Evolutionary conservation across 257 asterid species (phyloP).

Genomic region (Verbena officinalis): DNA sequence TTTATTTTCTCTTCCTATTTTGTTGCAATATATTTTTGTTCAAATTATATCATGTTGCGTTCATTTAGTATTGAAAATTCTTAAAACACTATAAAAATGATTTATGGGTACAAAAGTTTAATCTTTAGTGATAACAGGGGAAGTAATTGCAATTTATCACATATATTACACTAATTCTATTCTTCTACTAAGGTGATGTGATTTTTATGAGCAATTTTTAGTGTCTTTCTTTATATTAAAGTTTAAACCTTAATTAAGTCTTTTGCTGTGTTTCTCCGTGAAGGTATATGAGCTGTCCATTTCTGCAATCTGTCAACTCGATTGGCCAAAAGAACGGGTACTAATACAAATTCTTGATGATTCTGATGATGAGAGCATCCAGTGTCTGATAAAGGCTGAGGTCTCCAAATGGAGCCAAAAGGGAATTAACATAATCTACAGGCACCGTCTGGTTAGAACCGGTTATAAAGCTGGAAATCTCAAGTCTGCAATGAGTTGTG

Average conservation of each 20-base stretch:
- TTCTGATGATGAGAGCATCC: conserved; percentile 58
- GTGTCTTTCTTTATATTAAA: neutral
- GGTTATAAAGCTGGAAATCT: conserved; percentile 84
- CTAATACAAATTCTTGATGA: conserved; percentile 73
- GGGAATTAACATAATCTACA: conserved; percentile 62
- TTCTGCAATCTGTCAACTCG: conserved; percentile 66
- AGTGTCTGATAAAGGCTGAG: conserved; percentile 49
- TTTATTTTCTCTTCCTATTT: conserved; percentile 2
- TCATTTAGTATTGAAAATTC: neutral
- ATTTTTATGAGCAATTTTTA: neutral
- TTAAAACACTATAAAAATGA: neutral
- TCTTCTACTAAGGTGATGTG: neutral
- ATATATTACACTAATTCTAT: neutral
- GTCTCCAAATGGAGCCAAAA: conserved; percentile 57
- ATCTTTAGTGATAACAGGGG: neutral
- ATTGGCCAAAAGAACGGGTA: conserved; percentile 67
- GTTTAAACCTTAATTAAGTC: conserved; percentile 5
- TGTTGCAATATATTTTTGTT: neutral
- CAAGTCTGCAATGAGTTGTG: conserved; percentile 73
- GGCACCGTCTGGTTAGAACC: conserved; percentile 61
- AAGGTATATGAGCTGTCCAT: conserved; percentile 77
- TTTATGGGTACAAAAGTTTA: neutral
- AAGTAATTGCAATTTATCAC: neutral
- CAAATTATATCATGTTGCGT: neutral
- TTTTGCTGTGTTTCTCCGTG: neutral